Evolutionary conservation across 78 protist genomes (phyloP).

Genomic region (Tieghemostelium lacteum): DNA sequence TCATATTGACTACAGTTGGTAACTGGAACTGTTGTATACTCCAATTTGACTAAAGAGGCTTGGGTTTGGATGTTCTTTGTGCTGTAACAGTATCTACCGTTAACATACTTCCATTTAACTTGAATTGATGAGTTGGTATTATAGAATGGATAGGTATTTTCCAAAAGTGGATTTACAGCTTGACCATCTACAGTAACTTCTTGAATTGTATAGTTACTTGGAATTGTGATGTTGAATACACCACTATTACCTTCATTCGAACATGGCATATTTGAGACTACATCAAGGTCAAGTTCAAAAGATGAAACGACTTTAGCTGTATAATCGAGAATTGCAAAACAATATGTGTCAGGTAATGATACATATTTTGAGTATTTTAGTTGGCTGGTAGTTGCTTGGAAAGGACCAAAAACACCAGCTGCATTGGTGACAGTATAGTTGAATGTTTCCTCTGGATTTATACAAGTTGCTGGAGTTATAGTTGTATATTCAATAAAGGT

Average conservation of each 20-base stretch:
- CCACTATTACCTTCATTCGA: background rate
- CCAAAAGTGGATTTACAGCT: background rate
- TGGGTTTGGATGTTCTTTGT: background rate
- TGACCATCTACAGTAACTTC: background rate
- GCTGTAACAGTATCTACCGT: background rate
- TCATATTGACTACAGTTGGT: background rate
- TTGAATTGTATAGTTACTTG: background rate
- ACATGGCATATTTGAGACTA: background rate
- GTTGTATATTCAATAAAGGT: background rate
- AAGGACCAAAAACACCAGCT: slow-evolving; percentile 1
- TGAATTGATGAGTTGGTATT: background rate
- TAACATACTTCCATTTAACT: background rate
- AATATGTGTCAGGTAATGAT: background rate
- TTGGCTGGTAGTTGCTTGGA: background rate
- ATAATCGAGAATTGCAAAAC: background rate
- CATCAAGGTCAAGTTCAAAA: background rate
- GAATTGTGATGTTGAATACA: background rate
- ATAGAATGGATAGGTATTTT: background rate
- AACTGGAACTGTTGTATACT: background rate
- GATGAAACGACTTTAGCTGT: too few species aligned
- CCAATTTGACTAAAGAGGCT: background rate
- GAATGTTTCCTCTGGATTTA: background rate
- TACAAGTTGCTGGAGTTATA: background rate
- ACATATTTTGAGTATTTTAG: too few species aligned
- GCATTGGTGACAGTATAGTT: background rate